phyloP scores from a whole-genome alignment of 164 flowering plant genomes.

The Macadamia integrifolia region DNA sequence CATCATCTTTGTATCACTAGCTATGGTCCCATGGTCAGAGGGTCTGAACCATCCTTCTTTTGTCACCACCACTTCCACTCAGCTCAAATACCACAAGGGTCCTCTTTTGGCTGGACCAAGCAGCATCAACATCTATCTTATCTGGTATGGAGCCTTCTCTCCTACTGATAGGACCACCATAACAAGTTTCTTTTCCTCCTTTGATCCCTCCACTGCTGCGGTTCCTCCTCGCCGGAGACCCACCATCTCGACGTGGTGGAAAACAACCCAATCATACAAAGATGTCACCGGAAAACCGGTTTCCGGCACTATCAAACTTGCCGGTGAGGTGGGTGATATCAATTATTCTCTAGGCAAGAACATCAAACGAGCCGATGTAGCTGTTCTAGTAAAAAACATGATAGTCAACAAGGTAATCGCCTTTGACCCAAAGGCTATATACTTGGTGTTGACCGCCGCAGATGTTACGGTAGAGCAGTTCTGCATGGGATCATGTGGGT shows the following conservation, averaged over 20 bases:
- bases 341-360: conserved; percentile 23
- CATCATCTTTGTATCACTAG: conserved; percentile 2
- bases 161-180: conserved; percentile 18
- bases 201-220: conserved; percentile 1
- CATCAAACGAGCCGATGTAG: conserved; percentile 23
- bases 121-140: conserved; percentile 24
- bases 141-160: conserved; percentile 32
- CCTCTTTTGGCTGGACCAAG: conserved; percentile 20
- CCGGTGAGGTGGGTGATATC: conserved; percentile 10
- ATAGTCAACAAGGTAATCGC: conserved; percentile 11
- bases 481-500: conserved; percentile 31
- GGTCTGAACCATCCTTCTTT: conserved; percentile 12
- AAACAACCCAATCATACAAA: conserved; percentile 6
- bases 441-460: conserved; percentile 25
- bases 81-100: conserved; percentile 28
- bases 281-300: conserved; percentile 13
- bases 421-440: conserved; percentile 16
- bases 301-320: conserved; percentile 18
- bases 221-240: neutral
- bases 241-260: conserved; percentile 30
- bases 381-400: conserved; percentile 11
- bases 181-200: conserved; percentile 25
- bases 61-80: conserved; percentile 13
- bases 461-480: conserved; percentile 29
- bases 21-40: conserved; percentile 13